These are phyloP conservation scores for Pseudognaphalium luteoalbum DNA, from an alignment of 129 eudicot species.

Conservation along the genomic window DNA sequence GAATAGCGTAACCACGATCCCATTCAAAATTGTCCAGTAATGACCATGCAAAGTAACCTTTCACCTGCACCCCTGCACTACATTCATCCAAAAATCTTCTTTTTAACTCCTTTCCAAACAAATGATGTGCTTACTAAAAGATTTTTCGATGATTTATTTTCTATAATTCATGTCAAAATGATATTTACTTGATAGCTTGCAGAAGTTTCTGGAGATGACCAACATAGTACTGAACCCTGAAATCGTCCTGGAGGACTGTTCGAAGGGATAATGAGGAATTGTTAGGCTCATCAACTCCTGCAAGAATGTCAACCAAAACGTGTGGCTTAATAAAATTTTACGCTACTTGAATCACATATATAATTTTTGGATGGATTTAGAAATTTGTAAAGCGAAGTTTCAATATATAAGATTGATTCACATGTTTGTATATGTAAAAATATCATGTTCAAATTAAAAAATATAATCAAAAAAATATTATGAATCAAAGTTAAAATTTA, in stretches of 20 bases:
- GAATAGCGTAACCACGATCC: constrained; percentile 50
- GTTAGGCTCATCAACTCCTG: constrained; percentile 63
- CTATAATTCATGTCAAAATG: background rate
- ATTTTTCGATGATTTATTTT: background rate
- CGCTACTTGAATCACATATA: no score
- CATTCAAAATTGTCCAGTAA: constrained; percentile 61
- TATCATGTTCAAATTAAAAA: no score
- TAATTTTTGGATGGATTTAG: no score
- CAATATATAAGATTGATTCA: no score
- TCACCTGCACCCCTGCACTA: constrained; percentile 54
- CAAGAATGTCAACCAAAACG: background rate
- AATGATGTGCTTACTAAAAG: background rate
- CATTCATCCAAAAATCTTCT: constrained; percentile 15
- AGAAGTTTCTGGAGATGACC: constrained; percentile 48
- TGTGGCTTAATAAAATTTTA: no score
- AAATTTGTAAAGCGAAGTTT: no score
- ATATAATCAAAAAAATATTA: no score
- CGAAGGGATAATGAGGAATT: constrained; percentile 49
- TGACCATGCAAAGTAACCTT: constrained; percentile 61
- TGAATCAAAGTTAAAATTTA: no score
- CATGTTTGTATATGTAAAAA: no score
- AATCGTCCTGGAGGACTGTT: constrained; percentile 46
- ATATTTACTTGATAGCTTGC: constrained; percentile 36
- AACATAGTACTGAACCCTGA: constrained; percentile 50
- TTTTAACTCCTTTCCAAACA: constrained; percentile 19